Evolutionary conservation across 2,329 filamentous ascomycete genomes (phyloP).

Genomic region (Didymella glomerata): DNA sequence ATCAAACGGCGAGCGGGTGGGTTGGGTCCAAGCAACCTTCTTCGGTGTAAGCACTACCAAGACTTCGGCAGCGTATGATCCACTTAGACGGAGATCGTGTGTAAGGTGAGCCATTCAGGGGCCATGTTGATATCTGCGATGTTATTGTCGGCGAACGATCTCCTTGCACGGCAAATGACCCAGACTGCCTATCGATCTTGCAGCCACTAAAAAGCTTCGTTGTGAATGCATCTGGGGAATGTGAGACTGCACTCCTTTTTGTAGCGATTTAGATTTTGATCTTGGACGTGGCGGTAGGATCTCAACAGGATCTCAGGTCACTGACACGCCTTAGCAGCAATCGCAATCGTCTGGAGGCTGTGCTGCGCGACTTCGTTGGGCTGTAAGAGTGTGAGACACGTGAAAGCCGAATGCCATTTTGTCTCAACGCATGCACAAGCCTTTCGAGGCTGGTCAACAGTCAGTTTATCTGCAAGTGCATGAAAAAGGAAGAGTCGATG

Average conservation of each 20-base stretch:
- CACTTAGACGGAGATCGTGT: not conserved
- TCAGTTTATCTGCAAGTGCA: not conserved
- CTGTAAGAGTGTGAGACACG: not conserved
- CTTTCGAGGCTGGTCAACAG: not conserved
- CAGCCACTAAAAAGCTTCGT: not conserved
- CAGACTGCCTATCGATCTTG: not conserved
- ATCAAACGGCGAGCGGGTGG: slow-evolving; percentile 1
- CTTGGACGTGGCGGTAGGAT: not conserved
- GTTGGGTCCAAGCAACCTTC: not conserved
- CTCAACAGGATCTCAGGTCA: not conserved
- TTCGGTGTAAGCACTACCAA: slow-evolving; percentile 2
- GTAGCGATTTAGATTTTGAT: not conserved
- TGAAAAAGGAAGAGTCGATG: not conserved
- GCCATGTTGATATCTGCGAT: not conserved
- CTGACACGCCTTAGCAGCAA: not conserved
- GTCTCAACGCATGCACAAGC: not conserved
- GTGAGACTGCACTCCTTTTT: not conserved
- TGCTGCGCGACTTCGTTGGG: not conserved
- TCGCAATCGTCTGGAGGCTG: not conserved
- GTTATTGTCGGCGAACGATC: not conserved
- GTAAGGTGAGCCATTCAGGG: not conserved
- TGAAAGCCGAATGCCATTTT: not conserved
- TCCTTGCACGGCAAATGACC: not conserved
- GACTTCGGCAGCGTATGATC: not conserved
- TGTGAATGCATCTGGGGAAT: not conserved